Percentiles rank a stretch among this genome's conserved stretches.
Evolutionary conservation across 2,329 filamentous ascomycete genomes (phyloP).

Genomic region (Cladosporium sp.): DNA sequence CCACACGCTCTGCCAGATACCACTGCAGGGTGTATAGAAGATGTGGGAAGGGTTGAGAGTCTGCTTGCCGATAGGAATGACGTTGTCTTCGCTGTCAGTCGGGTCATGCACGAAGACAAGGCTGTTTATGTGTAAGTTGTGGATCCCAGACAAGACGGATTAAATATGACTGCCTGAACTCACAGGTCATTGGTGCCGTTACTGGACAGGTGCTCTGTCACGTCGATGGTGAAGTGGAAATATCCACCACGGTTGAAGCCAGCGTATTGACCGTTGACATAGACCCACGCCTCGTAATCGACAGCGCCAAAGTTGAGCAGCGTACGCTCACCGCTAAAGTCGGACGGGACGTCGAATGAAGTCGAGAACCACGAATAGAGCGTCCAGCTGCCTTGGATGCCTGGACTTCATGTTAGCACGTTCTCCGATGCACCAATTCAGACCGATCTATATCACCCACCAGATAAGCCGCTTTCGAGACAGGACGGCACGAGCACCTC

Average conservation of each 20-base stretch:
- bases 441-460: slow-evolving; percentile 21
- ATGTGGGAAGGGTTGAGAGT: slow-evolving; percentile 57
- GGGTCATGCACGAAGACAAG: slow-evolving; percentile 62
- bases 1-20: slow-evolving; percentile 70
- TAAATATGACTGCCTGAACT: slow-evolving; percentile 47
- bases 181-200: slow-evolving; percentile 57
- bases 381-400: slow-evolving; percentile 23
- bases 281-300: slow-evolving; percentile 55
- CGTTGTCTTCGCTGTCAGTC: slow-evolving; percentile 49
- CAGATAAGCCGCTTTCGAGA: slow-evolving; percentile 50
- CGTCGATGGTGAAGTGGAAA: slow-evolving; percentile 52
- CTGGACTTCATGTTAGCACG: background rate
- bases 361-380: slow-evolving; percentile 38
- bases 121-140: slow-evolving; percentile 46
- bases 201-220: slow-evolving; percentile 58
- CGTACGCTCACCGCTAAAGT: slow-evolving; percentile 43
- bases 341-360: slow-evolving; percentile 43
- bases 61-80: slow-evolving; percentile 55
- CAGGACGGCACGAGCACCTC: slow-evolving; percentile 51
- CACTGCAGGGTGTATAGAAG: slow-evolving; percentile 65
- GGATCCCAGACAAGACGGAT: background rate
- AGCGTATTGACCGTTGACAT: slow-evolving; percentile 48
- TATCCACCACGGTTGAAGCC: slow-evolving; percentile 54
- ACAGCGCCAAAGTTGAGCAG: slow-evolving; percentile 56
- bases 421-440: slow-evolving; percentile 19